Evolutionary conservation across 2,329 filamentous ascomycete genomes (phyloP), one percentile per base, ranked within the genome.

Genomic region (Arthrobotrys megalospora): DNA sequence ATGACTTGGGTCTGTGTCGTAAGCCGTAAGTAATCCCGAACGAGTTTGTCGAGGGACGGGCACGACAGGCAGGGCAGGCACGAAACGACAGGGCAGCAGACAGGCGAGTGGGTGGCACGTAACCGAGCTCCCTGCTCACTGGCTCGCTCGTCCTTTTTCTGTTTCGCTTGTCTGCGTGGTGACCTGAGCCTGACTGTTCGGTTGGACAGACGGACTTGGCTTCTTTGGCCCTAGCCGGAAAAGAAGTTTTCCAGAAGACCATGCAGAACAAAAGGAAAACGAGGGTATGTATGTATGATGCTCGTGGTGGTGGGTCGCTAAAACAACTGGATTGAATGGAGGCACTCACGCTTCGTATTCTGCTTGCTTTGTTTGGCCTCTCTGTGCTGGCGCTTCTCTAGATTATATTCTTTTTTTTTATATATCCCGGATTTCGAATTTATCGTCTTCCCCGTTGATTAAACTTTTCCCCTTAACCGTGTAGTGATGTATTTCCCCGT

Each of bases 51-150:
- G 73, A 73, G 68, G 60, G 66, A 77, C 60, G 36, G 66, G 66
- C 65, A 70, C 65, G 60, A 65, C 72, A 70, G 65, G 72, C 65
- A 70, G 41, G 53, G 53, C 55, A 77, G 55, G 73, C 63, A 75
- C 52, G 63, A 58, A 77, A 70, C 66, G 66, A 70, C 72, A 77
- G 73, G 73, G 73, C 73, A 71, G 50, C 50, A 48, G 73, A 77
- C 73, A 77, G 73, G 66, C 73, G 73, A 77, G 73, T 66, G 73
- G 72, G 73, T 77, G 65, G 73, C 73, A 77, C 73, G 73, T 77
- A 77, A 77, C 73, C 73, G 73, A 77, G 73, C 73, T 77, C 73
- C 73, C 53, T 77, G 73, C 66, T 77, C 73, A 77, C 73, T 77
- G 66, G 73, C 43, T 77, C 73, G 73, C 52, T 77, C 73, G 73